Conservation (phyloP, 768 basidiomycete genomes). For the Zangia roseola region DNA sequence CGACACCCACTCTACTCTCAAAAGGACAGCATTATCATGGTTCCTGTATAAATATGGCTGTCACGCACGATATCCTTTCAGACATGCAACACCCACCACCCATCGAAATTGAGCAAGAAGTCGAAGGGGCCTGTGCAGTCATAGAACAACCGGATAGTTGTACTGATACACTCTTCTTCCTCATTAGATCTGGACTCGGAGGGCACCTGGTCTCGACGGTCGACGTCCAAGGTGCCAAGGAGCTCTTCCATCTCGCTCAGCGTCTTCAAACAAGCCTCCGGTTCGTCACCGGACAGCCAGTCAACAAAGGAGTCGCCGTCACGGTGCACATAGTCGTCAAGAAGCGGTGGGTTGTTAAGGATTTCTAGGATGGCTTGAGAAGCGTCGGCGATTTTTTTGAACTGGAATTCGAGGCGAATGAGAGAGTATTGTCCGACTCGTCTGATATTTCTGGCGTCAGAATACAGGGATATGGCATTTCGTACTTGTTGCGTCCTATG, state of each 20-base stretch:
- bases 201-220: neutral
- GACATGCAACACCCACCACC: too few species aligned
- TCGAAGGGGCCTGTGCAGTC: too few species aligned
- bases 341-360: neutral
- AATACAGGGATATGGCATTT: neutral
- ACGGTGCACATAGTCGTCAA: neutral
- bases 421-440: conserved; percentile 7
- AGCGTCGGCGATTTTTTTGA: conserved; percentile 4
- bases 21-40: too few species aligned
- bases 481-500: neutral
- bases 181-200: neutral
- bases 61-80: too few species aligned
- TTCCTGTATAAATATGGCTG: too few species aligned
- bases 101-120: too few species aligned
- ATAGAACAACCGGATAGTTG: too few species aligned
- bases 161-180: too few species aligned
- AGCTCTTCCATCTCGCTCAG: neutral
- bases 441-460: neutral
- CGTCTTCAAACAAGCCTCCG: conserved; percentile 2
- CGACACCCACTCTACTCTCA: too few species aligned
- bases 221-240: neutral
- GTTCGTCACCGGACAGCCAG: conserved; percentile 5
- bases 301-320: conserved; percentile 3
- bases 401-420: neutral
- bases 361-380: conserved; percentile 5